Evolutionary conservation across 1,284 basidiomycete species (phyloP), one percentile per base, ranked within the genome.

Genomic region (Exobasidium cylindrosporum): DNA sequence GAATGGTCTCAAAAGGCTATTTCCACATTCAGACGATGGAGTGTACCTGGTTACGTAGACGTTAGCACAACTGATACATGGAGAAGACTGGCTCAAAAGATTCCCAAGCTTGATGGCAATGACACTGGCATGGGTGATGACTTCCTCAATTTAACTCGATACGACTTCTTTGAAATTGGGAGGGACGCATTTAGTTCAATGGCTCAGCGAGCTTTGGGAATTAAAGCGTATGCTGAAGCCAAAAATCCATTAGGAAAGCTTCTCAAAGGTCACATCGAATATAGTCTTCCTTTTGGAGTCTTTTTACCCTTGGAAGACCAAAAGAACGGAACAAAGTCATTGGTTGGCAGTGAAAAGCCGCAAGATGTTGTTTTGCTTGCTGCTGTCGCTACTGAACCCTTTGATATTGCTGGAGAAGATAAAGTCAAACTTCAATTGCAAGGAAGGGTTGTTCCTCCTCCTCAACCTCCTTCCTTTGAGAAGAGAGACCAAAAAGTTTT

Each of bases 81-180:
- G 21, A 74, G 64, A 52, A 62, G 68, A 2, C 60, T 76, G 24
- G 54, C 46, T 13, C 66, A 76, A 56, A 58, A 65, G 45, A 24
- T 70, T 58, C 71, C 71, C 21, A 66, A 69, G 60, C 46, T 69
- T 28, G 54, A 60, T 23, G 58, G 61, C 24, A 64, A 69, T 26
- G 58, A 61, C 45, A 73, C 67, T 24, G 61, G 69, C 54, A 62
- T 62, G 4, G 47, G 35, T 10, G 26, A 17, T 43, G 60, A 50
- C 11, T 32, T 62, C 43, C 54, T 62, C 44, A 54, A 62, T 23
- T 49, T 62, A 29, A 57, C 55, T 7, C n/a, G 60, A 11, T 76
- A 73, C 64, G 74, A 76, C 54, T 76, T 76, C 56, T 74, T 73
- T 58, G 72, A 76, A 54, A 64, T 74, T 50, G 70, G 70, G 28